Base-by-base conservation (phyloP, 2,329 filamentous ascomycete species). In the Macrophomina tecta region DNA sequence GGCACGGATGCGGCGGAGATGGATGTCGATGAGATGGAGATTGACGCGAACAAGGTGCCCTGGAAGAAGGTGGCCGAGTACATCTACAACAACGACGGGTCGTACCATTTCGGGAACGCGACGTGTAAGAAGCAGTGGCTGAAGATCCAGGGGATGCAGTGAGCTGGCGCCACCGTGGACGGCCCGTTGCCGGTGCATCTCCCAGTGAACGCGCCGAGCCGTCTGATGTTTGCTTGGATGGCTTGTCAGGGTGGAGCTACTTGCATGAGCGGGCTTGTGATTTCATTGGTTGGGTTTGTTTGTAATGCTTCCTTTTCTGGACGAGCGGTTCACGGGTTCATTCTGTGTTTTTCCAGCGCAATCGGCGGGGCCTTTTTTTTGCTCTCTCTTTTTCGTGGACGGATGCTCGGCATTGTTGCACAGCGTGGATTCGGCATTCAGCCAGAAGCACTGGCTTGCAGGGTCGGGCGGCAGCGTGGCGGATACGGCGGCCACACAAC, bases 41-140 rank as follows among this genome's bases (percentile, higher is more conserved):
- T 67, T 23, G 67, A 68, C 63, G 40, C 51, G 6, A 30, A 48
- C 23, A 87, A 84, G 72, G 78, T 88, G 2, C 83, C 85, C 0
- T 89, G 87, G 87, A 87, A 87, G 77, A 82, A 82, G 65, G 82
- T 89, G 28, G 81, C 83, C 1, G 82, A 86, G 38, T 84, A 82
- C 69, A 87, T 90, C 65, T 75, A 73, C 69, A 71, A 76, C 3
- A 73, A 84, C 52, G 85, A 85, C 2, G 86, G 85, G 7, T 83
- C 82, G 2, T 89, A 89, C 72, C 80, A 81, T 40, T 89, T 89
- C 71, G 86, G 86, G 2, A 85, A 86, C 70, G 82, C 86, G 2
- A 89, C 87, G 0, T 88, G 86, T 71, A 87, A 88, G 75, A 87
- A 86, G 77, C 88, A 87, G 77, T 89, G 85, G 83, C 75, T 80